Evolutionary conservation across 2,329 filamentous ascomycete genomes (phyloP).

Genomic region (Lachnellula arida): DNA sequence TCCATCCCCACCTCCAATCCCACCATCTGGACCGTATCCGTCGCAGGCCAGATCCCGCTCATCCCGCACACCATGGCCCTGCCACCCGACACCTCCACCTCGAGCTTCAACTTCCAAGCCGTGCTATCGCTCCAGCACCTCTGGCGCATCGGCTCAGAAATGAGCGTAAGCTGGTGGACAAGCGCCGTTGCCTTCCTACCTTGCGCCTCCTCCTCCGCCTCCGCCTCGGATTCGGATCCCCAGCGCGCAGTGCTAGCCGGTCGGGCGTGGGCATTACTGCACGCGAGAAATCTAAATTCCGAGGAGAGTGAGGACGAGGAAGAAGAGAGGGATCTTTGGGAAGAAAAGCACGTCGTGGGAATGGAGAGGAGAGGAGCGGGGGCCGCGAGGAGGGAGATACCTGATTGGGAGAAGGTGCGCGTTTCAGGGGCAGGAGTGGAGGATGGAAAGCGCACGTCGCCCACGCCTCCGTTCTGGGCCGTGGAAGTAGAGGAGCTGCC

Average conservation of each 20-base stretch:
- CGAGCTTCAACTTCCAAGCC: conserved; percentile 51
- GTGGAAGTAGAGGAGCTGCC: conserved; percentile 76
- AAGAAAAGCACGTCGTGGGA: conserved; percentile 54
- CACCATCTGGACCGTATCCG: conserved; percentile 44
- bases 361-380: conserved; percentile 27
- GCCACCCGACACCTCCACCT: conserved; percentile 31
- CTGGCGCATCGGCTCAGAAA: conserved; percentile 72
- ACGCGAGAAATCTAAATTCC: conserved; percentile 24
- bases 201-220: conserved; percentile 14
- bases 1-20: conserved; percentile 39
- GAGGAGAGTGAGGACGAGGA: conserved; percentile 47
- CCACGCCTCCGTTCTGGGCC: conserved; percentile 63
- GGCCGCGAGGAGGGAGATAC: conserved; percentile 34
- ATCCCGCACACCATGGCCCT: conserved; percentile 73
- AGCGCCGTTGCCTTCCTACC: conserved; percentile 72
- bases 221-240: too few relatives aligned
- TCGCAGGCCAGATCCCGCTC: conserved; percentile 91
- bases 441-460: too few relatives aligned
- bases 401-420: conserved; percentile 49
- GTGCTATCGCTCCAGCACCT: conserved; percentile 81
- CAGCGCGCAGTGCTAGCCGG: conserved; percentile 40
- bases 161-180: conserved; percentile 69
- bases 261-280: conserved; percentile 41
- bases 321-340: conserved; percentile 62
- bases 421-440: too few relatives aligned